These are phyloP conservation scores for Penicillium crystallinum DNA, from an alignment of 495 filamentous ascomycete species.

Conservation along the genomic window DNA sequence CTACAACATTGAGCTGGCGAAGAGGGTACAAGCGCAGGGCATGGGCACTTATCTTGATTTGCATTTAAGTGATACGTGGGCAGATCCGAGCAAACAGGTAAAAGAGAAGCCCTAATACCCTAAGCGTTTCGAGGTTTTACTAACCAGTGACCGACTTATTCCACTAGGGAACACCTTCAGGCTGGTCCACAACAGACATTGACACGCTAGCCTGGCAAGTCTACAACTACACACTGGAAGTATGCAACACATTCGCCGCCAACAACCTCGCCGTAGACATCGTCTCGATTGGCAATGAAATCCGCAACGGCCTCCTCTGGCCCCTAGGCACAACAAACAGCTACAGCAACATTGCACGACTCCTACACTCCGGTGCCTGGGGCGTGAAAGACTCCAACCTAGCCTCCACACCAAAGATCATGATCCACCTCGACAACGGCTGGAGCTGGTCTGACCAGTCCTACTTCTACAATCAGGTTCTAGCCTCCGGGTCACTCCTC, in stretches of 20 bases:
- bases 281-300: conserved; percentile 68
- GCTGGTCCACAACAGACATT: conserved; percentile 55
- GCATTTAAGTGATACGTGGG: conserved; percentile 67
- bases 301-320: conserved; percentile 58
- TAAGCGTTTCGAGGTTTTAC: background rate
- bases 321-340: conserved; percentile 51
- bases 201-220: conserved; percentile 54
- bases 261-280: conserved; percentile 53
- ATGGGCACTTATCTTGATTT: conserved; percentile 64
- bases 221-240: conserved; percentile 60
- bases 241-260: conserved; percentile 54
- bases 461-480: conserved; percentile 55
- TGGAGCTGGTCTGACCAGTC: conserved; percentile 63
- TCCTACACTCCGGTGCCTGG: conserved; percentile 58
- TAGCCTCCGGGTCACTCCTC: conserved; percentile 46
- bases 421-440: conserved; percentile 67
- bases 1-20: conserved; percentile 64
- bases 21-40: conserved; percentile 58
- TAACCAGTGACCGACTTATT: background rate
- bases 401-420: conserved; percentile 51
- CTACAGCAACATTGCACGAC: conserved; percentile 53
- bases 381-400: conserved; percentile 59
- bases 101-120: background rate
- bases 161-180: conserved; percentile 46
- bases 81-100: conserved; percentile 43